Evolutionary conservation across 2,329 filamentous ascomycete species (phyloP), one percentile per base, ranked within the genome.

Genomic region (Trichoderma oligosporum): DNA sequence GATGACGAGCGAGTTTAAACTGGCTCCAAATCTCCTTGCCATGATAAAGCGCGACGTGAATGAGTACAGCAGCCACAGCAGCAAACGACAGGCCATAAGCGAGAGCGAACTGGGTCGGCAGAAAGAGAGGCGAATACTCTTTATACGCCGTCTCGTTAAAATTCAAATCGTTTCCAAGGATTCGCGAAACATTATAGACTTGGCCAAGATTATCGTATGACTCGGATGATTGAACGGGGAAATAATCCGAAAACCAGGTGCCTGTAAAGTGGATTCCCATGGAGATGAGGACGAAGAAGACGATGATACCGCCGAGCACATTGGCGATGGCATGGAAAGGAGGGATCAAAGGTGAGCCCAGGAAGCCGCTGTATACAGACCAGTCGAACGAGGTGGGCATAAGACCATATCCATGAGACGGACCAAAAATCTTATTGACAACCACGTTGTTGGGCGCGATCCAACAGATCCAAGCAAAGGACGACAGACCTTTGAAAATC

Each of bases 41-140:
- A 62, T 84, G 78, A 66, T 83, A 84, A 12, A 84, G 67, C 2
- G 64, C 68, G 41, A 82, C 80, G 57, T 84, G 82, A 7, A 83
- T 75, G 39, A 84, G 69, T 57, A 84, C 82, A 8, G 83, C 81
- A 0, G 82, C 78, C 25, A 88, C 78, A 20, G 84, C 82, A n/a
- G 86, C 86, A 65, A 88, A 88, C 0, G 82, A 83, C 9, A 88
- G 72, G 1, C 84, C 85, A 63, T 88, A 84, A 7, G 76, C 73
- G 35, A 84, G 68, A 2, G 79, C 78, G 59, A 82, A 88, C 59
- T 86, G 84, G 0, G 84, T 79, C 2, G 83, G 78, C 18, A 88
- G 73, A 65, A 82, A 88, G 4, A 87, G 76, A 1, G 85, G 85
- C 18, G 85, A 88, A 68, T 88, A 88, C 20, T 74, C 73, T 60